Conservation (phyloP, 1,139 yeast genomes). For the Sugiyamaella castrensis region DNA sequence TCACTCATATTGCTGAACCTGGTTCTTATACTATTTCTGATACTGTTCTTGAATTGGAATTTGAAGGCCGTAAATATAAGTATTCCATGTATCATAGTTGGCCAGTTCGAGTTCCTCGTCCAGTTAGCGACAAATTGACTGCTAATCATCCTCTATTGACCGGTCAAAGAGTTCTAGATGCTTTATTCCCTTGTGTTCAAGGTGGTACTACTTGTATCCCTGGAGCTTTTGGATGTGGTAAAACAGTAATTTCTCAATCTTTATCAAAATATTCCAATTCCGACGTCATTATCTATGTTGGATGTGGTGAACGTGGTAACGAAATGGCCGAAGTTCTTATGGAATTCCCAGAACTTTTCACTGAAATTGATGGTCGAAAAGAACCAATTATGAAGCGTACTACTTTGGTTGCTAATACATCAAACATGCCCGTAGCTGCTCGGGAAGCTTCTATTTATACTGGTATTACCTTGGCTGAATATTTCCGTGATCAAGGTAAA, state of each 20-base stretch:
- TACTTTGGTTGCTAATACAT: slow-evolving; percentile 95
- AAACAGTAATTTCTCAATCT: slow-evolving; percentile 97
- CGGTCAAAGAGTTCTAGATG: slow-evolving; percentile 97
- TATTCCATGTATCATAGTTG: slow-evolving; percentile 97
- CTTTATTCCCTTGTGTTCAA: slow-evolving; percentile 98
- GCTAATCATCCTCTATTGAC: slow-evolving; percentile 95
- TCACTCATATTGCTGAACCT: slow-evolving; percentile 80
- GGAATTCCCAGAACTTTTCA: slow-evolving; percentile 98
- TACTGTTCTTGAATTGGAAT: slow-evolving; percentile 86
- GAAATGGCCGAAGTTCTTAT: slow-evolving; percentile 99
- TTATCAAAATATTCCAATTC: slow-evolving; percentile 96
- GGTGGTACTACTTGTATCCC: slow-evolving; percentile 99
- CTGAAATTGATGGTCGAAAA: slow-evolving; percentile 87
- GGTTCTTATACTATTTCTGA: slow-evolving; percentile 93
- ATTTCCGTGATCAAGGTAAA: slow-evolving; percentile 99
- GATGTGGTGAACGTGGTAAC: slow-evolving; percentile 89
- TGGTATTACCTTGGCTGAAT: slow-evolving; percentile 97
- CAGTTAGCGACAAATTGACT: slow-evolving; percentile 87
- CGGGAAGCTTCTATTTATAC: slow-evolving; percentile 99
- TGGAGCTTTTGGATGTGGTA: slow-evolving; percentile 99
- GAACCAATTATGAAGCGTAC: slow-evolving; percentile 99
- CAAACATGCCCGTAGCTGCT: slow-evolving; percentile 99
- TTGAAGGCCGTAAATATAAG: slow-evolving; percentile 75
- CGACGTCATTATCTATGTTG: slow-evolving; percentile 87
- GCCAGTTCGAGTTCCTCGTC: slow-evolving; percentile 99